phyloP scores from a whole-genome alignment of 306 rosid genomes.

The Lathyrus aphaca region DNA sequence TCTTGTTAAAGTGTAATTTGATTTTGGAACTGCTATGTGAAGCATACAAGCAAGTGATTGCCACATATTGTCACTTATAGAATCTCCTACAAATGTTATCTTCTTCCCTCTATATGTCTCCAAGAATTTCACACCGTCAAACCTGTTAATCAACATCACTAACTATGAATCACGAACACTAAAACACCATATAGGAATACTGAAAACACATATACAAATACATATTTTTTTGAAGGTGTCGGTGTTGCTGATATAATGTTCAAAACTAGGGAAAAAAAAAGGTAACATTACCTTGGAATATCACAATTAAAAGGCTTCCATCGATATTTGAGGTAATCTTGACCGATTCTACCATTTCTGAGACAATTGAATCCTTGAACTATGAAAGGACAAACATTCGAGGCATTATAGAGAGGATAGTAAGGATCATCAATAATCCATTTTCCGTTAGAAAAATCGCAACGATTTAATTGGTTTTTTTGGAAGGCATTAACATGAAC shows the following conservation, averaged over 20 bases:
- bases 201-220: too few relatives aligned
- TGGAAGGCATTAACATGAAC: slow-evolving; percentile 25
- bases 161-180: too few relatives aligned
- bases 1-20: slow-evolving; percentile 44
- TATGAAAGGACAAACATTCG: slow-evolving; percentile 54
- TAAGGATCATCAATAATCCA: slow-evolving; percentile 50
- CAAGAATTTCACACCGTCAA: slow-evolving; percentile 62
- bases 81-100: slow-evolving; percentile 80
- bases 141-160: slow-evolving; percentile 43
- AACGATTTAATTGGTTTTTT: slow-evolving; percentile 14
- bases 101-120: slow-evolving; percentile 64
- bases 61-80: slow-evolving; percentile 81
- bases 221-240: too few relatives aligned
- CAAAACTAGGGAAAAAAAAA: too few relatives aligned
- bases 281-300: slow-evolving; percentile 52
- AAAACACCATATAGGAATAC: too few relatives aligned
- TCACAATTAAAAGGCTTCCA: slow-evolving; percentile 67
- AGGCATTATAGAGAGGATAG: slow-evolving; percentile 59
- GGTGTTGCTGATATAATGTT: too few relatives aligned
- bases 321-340: slow-evolving; percentile 54
- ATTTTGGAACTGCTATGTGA: slow-evolving; percentile 53
- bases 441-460: slow-evolving; percentile 54
- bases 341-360: slow-evolving; percentile 61
- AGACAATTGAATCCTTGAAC: slow-evolving; percentile 58
- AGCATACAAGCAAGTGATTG: slow-evolving; percentile 76